Conservation (phyloP, 1,139 yeast genomes). For the Candida glucosophila region DNA sequence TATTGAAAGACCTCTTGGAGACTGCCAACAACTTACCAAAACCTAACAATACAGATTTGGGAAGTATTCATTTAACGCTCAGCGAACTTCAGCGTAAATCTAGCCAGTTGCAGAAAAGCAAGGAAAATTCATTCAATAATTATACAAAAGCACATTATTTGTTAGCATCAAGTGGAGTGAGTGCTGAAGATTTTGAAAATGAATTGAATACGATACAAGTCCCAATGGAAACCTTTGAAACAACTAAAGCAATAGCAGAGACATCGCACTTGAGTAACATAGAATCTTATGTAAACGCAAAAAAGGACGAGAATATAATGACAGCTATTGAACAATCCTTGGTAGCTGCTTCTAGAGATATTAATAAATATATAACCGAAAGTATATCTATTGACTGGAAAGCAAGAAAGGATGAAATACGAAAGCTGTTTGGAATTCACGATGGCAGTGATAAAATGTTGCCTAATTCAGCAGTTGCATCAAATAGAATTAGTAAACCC, state of each 20-base stretch:
- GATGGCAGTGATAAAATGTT: too few species aligned
- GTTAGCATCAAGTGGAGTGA: constrained; percentile 82
- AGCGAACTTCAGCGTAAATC: constrained; percentile 72
- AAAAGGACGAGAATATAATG: constrained; percentile 76
- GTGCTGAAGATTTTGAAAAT: constrained; percentile 77
- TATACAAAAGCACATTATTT: constrained; percentile 86
- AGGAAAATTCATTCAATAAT: constrained; percentile 25
- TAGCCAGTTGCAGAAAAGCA: constrained; percentile 44
- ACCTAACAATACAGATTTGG: constrained; percentile 50
- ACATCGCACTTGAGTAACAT: too few species aligned
- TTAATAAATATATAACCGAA: constrained; percentile 66
- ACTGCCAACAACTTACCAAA: constrained; percentile 66
- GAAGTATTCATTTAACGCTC: constrained; percentile 66
- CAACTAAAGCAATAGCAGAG: constrained; percentile 3
- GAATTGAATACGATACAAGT: constrained; percentile 41
- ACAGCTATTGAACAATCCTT: constrained; percentile 80
- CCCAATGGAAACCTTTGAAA: constrained; percentile 8
- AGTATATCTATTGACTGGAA: constrained; percentile 82
- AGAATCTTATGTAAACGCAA: constrained; percentile 53
- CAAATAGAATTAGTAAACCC: constrained; percentile 7
- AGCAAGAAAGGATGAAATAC: constrained; percentile 61
- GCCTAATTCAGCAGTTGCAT: too few species aligned
- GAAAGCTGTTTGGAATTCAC: constrained; percentile 65
- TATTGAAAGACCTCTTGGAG: constrained; percentile 58
- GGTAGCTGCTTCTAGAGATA: constrained; percentile 68